phyloP scores from a whole-genome alignment of 441 rosid species.

The Arabidopsis hybrid region DNA sequence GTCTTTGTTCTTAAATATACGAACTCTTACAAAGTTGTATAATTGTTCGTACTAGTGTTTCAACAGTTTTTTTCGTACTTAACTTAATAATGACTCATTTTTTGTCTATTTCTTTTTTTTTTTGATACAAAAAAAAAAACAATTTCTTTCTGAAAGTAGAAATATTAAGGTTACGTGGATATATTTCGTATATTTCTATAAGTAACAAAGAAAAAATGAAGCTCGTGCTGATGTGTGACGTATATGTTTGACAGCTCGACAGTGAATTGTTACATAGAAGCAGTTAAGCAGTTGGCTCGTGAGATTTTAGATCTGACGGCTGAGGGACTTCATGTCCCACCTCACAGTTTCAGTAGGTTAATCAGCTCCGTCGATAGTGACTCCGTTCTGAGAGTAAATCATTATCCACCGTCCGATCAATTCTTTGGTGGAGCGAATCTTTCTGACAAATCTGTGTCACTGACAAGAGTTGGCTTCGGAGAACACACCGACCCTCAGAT shows the following conservation, averaged over 20 bases:
- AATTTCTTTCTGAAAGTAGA: constrained; percentile 40
- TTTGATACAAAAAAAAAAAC: not conserved
- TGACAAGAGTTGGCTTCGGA: constrained; percentile 69
- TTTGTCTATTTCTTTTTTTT: not conserved
- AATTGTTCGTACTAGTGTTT: not conserved
- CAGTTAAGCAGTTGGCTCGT: constrained; percentile 70
- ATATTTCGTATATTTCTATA: constrained; percentile 13
- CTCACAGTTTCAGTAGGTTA: constrained; percentile 63
- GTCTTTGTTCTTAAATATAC: not conserved
- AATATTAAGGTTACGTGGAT: constrained; percentile 34
- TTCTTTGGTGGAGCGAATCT: constrained; percentile 17
- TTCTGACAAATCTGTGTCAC: constrained; percentile 44
- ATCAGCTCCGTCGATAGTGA: constrained; percentile 72
- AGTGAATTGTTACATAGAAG: constrained; percentile 66
- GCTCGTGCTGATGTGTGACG: constrained; percentile 20
- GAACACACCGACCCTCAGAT: constrained; percentile 99
- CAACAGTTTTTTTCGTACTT: constrained; percentile 19
- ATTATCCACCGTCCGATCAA: constrained; percentile 64
- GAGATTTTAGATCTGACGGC: constrained; percentile 78
- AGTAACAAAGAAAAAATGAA: constrained; percentile 10
- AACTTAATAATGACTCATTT: constrained; percentile 2
- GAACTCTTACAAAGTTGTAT: not conserved
- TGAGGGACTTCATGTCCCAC: constrained; percentile 63
- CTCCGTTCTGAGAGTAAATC: constrained; percentile 76
- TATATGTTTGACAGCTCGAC: constrained; percentile 60